These are phyloP conservation scores for Alternaria panax DNA, from an alignment of 2,329 filamentous ascomycete genomes.

Conservation along the genomic window DNA sequence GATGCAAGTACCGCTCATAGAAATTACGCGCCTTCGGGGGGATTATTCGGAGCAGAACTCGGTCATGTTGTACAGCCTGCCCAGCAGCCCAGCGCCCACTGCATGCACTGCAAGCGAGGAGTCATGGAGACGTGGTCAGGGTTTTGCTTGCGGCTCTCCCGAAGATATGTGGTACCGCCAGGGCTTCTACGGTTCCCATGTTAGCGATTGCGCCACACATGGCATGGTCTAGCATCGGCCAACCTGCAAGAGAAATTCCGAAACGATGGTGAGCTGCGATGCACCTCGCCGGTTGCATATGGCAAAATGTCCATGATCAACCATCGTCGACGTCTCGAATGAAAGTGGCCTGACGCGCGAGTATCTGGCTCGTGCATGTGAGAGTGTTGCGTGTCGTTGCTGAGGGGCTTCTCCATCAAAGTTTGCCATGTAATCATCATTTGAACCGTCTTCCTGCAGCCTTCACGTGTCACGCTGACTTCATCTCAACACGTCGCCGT, in stretches of 20 bases:
- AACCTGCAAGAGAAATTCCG: constrained; percentile 9
- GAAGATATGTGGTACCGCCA: constrained; percentile 1
- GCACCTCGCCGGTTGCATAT: constrained; percentile 17
- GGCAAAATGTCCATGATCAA: neutral
- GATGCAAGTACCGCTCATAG: neutral
- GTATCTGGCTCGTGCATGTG: neutral
- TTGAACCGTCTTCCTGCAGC: neutral
- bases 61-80: neutral
- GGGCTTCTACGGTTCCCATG: neutral
- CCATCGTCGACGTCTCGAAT: neutral
- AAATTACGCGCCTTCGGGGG: neutral
- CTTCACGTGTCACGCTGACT: neutral
- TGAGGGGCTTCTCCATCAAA: neutral
- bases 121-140: neutral
- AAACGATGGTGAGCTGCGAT: constrained; percentile 15
- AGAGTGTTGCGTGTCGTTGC: constrained; percentile 4
- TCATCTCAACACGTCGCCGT: neutral
- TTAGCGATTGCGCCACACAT: constrained; percentile 15
- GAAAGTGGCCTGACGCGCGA: constrained; percentile 2
- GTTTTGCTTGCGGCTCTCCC: constrained; percentile 12
- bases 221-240: constrained; percentile 16
- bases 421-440: neutral
- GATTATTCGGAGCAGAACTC: neutral
- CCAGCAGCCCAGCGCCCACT: neutral
- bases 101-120: neutral